A percentile compares a stretch with the other conserved stretches of the same genome.
These are phyloP conservation scores for Suillus placidus DNA, from an alignment of 768 basidiomycete species.

Conservation along the genomic window DNA sequence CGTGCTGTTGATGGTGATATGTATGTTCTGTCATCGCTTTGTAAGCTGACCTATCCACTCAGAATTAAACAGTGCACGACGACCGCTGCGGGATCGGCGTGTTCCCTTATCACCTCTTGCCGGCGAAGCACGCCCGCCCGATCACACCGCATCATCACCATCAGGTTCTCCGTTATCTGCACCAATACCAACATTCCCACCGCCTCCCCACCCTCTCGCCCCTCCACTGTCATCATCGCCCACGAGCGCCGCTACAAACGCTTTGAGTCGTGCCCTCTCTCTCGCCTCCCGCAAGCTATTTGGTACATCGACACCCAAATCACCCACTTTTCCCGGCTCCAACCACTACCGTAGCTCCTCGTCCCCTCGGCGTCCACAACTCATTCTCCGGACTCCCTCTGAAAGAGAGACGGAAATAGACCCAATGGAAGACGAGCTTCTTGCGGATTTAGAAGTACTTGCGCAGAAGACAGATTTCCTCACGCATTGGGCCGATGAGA, in stretches of 20 bases:
- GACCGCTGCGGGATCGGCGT: conserved; percentile 60
- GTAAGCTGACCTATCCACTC: conserved; percentile 20
- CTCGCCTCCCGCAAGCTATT: conserved; percentile 84
- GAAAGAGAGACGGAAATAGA: conserved; percentile 49
- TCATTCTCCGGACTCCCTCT: conserved; percentile 43
- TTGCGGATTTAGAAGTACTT: conserved; percentile 81
- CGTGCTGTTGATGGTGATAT: conserved; percentile 86
- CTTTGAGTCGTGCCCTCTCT: conserved; percentile 77
- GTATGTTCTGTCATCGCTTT: conserved; percentile 3
- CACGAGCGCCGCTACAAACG: conserved; percentile 68
- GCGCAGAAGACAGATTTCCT: conserved; percentile 96
- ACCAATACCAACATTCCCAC: conserved; percentile 52
- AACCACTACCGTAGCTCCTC: conserved; percentile 48
- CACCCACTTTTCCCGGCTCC: conserved; percentile 39
- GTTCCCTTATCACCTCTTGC: conserved; percentile 49
- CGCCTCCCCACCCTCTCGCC: conserved; percentile 51
- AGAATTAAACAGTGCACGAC: conserved; percentile 68
- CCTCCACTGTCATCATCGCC: conserved; percentile 71
- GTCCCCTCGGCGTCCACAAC: conserved; percentile 59
- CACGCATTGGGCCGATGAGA: conserved; percentile 92
- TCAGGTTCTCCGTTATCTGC: conserved; percentile 28
- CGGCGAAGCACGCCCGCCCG: conserved; percentile 45
- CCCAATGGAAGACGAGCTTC: conserved; percentile 80
- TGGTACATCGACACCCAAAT: conserved; percentile 49
- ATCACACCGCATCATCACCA: conserved; percentile 33